Evolutionary conservation across 2,329 filamentous ascomycete species (phyloP), one percentile per base, ranked within the genome.

Genomic region (Arthrobotrys sinensis): DNA sequence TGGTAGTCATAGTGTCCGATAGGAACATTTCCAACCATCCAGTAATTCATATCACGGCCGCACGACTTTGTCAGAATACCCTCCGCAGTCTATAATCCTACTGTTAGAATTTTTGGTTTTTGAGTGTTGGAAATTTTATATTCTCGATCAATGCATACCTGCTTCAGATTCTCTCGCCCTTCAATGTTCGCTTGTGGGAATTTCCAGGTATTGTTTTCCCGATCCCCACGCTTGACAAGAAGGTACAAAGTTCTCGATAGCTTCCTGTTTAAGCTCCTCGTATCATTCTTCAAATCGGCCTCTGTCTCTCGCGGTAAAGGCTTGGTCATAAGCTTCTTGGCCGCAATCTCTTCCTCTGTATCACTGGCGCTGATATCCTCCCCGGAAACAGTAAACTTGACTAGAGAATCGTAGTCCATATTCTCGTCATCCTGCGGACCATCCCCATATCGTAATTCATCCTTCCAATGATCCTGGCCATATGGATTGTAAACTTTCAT

Each of bases 11-110:
- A 86, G 85, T 97, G 92, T 28, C 94, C 95, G 75, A 97, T 89
- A 10, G 96, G 96, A 75, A 92, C 92, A 82, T 94, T 94, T 78
- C 94, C 95, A 64, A 99, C 92, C 81, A 98, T 90, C 94, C 96
- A 99, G 69, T 94, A 97, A 87, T 98, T 98, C 94, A 99, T 98
- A 88, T 99, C 96, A 79, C 92, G 86, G 75, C 96, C 96, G 8
- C 91, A 94, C 2, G 93, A 87, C 82, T 93, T 88, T 65, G 91
- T 87, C 24, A 98, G 87, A 68, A 94, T 90, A 77, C 94, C 89
- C 83, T 93, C 89, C 43, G 95, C 94, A 52, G 93, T 91, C 96
- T 99, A 82, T 79, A 66, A 52, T 21, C 16, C 5, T 19, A 14
- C 11, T 12, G 19, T 76, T 70, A 76, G 55, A 24, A 5, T 1